A percentile compares a stretch with the other conserved stretches of the same genome.
Conservation (phyloP, 179 eudicot species). For the Spinacia oleracea region DNA sequence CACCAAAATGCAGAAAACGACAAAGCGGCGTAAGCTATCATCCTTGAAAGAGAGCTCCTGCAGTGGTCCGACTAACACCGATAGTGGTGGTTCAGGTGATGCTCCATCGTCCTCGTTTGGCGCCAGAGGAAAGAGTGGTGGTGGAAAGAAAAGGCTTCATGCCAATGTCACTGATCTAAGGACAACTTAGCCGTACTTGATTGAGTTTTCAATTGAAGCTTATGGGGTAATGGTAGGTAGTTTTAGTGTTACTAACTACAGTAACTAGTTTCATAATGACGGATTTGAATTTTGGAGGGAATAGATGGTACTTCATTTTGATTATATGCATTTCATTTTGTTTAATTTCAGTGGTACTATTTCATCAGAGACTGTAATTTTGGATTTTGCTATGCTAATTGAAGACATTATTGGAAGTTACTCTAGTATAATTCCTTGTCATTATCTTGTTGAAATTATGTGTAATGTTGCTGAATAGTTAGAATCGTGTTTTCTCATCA, state of each 20-base stretch:
- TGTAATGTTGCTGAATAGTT: too few species aligned
- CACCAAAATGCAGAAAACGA: background rate
- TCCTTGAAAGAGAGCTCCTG: background rate
- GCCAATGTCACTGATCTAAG: background rate
- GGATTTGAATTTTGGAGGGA: background rate
- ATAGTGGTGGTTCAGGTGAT: conserved; percentile 1
- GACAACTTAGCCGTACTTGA: background rate
- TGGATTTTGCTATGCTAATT: too few species aligned
- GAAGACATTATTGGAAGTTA: too few species aligned
- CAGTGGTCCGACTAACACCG: background rate
- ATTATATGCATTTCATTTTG: background rate
- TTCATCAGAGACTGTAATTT: too few species aligned
- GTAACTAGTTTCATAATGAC: background rate
- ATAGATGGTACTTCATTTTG: background rate
- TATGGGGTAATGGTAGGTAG: too few species aligned
- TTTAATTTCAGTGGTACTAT: background rate
- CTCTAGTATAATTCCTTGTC: too few species aligned
- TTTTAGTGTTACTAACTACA: background rate
- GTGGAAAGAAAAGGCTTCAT: background rate
- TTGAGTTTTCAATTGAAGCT: background rate
- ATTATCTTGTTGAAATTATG: too few species aligned
- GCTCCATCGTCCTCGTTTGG: background rate
- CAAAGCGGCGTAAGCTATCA: background rate
- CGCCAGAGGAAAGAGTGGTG: background rate
- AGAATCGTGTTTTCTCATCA: too few species aligned